phyloP scores from a whole-genome alignment of 257 asterid species.

The Paraleonurus japonicus region DNA sequence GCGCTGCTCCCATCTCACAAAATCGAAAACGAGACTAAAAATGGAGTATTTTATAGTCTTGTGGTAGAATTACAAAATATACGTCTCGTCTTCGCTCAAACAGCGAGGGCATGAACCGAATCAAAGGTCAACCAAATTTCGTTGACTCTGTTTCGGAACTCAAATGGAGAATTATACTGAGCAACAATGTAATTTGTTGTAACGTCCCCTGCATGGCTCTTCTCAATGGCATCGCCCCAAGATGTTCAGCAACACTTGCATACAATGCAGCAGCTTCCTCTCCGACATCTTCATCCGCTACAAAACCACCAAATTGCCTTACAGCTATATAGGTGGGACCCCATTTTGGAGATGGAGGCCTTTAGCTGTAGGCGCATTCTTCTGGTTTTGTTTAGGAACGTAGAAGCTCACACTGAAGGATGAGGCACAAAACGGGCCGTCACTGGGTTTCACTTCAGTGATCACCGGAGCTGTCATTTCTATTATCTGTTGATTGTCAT shows the following conservation, averaged over 20 bases:
- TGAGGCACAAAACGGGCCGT: constrained; percentile 81
- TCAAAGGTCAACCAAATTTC: constrained; percentile 76
- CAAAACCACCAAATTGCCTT: constrained; percentile 76
- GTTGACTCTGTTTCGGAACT: constrained; percentile 62
- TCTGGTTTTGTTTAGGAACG: constrained; percentile 72
- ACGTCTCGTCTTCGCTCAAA: neutral
- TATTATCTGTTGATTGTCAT: constrained; percentile 43
- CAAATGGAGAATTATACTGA: constrained; percentile 83
- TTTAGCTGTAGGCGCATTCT: constrained; percentile 61
- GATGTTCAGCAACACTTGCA: constrained; percentile 49
- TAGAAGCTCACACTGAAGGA: constrained; percentile 69
- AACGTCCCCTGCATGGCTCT: constrained; percentile 40
- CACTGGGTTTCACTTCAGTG: constrained; percentile 66
- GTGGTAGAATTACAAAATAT: too few relatives aligned
- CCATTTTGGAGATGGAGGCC: constrained; percentile 70
- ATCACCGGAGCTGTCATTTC: constrained; percentile 92
- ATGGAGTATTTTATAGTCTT: too few relatives aligned
- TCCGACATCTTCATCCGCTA: constrained; percentile 46
- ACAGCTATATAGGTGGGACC: constrained; percentile 60
- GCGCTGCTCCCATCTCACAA: too few relatives aligned
- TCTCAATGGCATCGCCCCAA: constrained; percentile 58
- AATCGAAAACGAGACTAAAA: too few relatives aligned
- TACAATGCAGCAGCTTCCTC: constrained; percentile 63
- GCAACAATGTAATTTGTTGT: constrained; percentile 58
- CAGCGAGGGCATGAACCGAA: constrained; percentile 26